These are phyloP conservation scores for Rhizopus arrhizus DNA, from an alignment of 371 early-diverging fungal species.

Conservation along the genomic window DNA sequence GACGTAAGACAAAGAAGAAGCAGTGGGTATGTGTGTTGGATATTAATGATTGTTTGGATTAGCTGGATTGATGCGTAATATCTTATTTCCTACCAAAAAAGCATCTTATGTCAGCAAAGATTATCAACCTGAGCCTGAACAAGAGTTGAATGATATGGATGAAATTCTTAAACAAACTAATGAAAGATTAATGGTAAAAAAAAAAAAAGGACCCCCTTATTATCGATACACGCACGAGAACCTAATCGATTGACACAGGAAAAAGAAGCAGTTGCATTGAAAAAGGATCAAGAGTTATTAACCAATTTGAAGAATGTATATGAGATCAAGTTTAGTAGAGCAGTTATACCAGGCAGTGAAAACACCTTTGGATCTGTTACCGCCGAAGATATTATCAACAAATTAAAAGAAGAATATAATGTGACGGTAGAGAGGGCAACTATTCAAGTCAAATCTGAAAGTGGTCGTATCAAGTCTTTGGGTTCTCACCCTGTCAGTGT, in stretches of 20 bases:
- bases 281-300: slow-evolving; percentile 23
- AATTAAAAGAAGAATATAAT: slow-evolving; percentile 43
- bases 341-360: slow-evolving; percentile 44
- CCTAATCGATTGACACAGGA: too few relatives aligned
- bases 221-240: background rate
- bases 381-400: slow-evolving; percentile 44
- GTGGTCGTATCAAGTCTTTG: slow-evolving; percentile 50
- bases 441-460: slow-evolving; percentile 44
- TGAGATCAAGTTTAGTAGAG: slow-evolving; percentile 42
- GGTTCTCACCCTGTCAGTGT: slow-evolving; percentile 41
- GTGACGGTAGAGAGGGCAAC: slow-evolving; percentile 39
- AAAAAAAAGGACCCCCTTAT: background rate
- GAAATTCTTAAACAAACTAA: background rate
- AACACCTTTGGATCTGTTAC: slow-evolving; percentile 58
- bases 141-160: background rate
- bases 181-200: slow-evolving; percentile 11
- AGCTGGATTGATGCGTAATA: slow-evolving; percentile 60
- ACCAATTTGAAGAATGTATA: slow-evolving; percentile 28
- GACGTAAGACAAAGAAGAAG: slow-evolving; percentile 37
- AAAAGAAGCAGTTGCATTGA: slow-evolving; percentile 1
- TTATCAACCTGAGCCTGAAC: background rate
- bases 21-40: slow-evolving; percentile 3
- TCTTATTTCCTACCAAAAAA: slow-evolving; percentile 47
- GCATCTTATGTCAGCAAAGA: slow-evolving; percentile 42
- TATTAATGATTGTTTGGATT: slow-evolving; percentile 9